Percentiles rank a stretch among this genome's conserved stretches.
phyloP scores from a whole-genome alignment of 495 filamentous ascomycete genomes.

The Choiromyces venosus region DNA sequence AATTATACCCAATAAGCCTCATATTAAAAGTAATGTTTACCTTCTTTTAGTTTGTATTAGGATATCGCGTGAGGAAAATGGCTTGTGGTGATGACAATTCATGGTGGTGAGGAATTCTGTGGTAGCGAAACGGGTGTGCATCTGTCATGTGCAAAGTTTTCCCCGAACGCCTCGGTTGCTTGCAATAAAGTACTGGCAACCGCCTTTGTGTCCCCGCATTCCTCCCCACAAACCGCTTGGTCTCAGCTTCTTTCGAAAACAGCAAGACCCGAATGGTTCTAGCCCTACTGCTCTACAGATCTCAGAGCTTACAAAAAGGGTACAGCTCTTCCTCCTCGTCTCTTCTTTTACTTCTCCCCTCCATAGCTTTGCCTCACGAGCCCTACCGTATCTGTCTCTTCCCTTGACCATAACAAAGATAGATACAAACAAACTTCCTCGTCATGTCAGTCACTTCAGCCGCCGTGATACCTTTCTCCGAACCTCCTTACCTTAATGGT shows the following conservation, averaged over 20 bases:
- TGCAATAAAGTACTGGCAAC: too few species aligned
- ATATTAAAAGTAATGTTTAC: background rate
- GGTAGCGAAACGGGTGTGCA: background rate
- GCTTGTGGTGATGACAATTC: background rate
- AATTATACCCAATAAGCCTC: background rate
- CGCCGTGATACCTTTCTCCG: conserved; percentile 60
- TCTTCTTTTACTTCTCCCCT: too few species aligned
- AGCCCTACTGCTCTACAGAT: background rate
- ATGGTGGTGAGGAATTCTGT: background rate
- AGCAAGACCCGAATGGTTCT: background rate
- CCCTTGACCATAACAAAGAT: background rate
- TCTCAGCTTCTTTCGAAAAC: too few species aligned
- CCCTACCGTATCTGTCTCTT: background rate
- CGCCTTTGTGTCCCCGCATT: background rate
- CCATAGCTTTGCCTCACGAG: background rate
- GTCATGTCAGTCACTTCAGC: background rate
- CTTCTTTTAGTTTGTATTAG: background rate
- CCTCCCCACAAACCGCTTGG: background rate
- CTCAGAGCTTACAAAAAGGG: too few species aligned
- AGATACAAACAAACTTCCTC: background rate
- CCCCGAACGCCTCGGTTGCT: background rate
- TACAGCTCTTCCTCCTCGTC: too few species aligned
- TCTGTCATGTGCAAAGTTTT: background rate
- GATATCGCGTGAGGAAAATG: background rate
- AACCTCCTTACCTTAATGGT: conserved; percentile 64